Conservation (phyloP, 2,329 filamentous ascomycete species). For the Mycosphaerella sp. region DNA sequence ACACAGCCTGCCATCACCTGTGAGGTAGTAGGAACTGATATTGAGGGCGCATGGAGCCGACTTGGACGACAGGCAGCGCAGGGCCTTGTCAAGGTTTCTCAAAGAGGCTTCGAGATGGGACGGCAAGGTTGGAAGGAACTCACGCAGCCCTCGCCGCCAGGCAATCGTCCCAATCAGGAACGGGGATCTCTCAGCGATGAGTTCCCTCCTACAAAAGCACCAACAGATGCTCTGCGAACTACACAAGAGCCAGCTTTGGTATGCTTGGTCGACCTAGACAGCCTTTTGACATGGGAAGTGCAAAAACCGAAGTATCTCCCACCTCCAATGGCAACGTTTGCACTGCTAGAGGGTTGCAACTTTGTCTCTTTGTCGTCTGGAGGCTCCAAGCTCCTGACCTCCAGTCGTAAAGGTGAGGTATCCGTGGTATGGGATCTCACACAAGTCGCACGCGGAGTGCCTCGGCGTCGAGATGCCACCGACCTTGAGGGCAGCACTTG, state of each 20-base stretch:
- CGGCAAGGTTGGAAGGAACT: conserved; percentile 74
- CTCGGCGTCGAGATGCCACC: conserved; percentile 5
- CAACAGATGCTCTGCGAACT: conserved; percentile 50
- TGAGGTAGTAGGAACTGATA: conserved; percentile 64
- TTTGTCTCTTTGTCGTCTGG: conserved; percentile 72
- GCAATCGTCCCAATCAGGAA: conserved; percentile 13
- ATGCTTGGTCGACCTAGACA: conserved; percentile 65
- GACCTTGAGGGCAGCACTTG: conserved; percentile 27
- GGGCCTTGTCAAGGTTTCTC: conserved; percentile 64
- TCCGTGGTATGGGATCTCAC: conserved; percentile 77
- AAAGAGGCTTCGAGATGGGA: conserved; percentile 58
- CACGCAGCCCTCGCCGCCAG: conserved; percentile 54
- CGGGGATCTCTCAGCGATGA: conserved; percentile 17
- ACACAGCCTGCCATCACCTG: conserved; percentile 61
- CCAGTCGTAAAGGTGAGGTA: conserved; percentile 76
- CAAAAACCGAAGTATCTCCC: conserved; percentile 41
- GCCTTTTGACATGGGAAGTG: conserved; percentile 45
- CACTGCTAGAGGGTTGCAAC: conserved; percentile 66
- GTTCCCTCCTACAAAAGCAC: conserved; percentile 71
- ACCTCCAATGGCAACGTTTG: conserved; percentile 64
- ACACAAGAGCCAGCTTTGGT: conserved; percentile 63
- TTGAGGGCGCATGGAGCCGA: conserved; percentile 43
- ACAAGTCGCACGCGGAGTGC: conserved; percentile 43
- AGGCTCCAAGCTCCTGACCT: conserved; percentile 67
- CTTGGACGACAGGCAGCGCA: conserved; percentile 64